Base-by-base conservation (phyloP, 257 asterid genomes). In the Schizonepeta tenuifolia region DNA sequence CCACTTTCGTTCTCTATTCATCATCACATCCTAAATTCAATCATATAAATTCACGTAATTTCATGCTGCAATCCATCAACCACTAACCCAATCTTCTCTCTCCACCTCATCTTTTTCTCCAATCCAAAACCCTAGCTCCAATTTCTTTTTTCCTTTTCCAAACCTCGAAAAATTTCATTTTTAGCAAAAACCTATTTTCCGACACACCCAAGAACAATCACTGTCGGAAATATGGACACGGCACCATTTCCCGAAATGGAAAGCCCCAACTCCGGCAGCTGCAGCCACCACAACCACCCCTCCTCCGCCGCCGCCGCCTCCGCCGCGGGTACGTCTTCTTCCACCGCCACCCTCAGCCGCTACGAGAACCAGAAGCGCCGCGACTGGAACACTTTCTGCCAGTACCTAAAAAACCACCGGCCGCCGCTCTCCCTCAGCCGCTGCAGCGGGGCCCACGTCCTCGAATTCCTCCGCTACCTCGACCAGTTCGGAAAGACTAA, bases 391-490 rank as follows among this genome's bases (percentile, higher is more conserved):
- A 79, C 84, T 4, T 83, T 80, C 80, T 40, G 82, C 17, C 87
- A 83, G 72, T 83, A 83, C 79, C 79, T 80, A 3, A 71, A 38
- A 8, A 80, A 83, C 87, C 87, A 83, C 81, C 80, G 81, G 5
- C 87, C 84, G 14, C 84, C 87, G 51, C 87, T 83, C n/a, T 40
- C 75, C 21, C 84, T 83, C 44, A 41, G 72, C 72, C 87, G 79
- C 1, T 83, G 84, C 84, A 83, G 87, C 56, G 84, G 87, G 12
- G 87, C 87, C 10, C 82, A 83, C 74, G 84, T 79, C 12, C 83
- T 82, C 7, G 86, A 82, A 9, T 82, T 78, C 79, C 83, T 82
- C 72, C 77, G 86, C 18, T 82, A 82, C 81, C 83, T 82, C 57
- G 86, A 82, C 59, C 86, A 82, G 70, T 82, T 79, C 70, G 86